Base-by-base conservation (phyloP, 805 yeast species). In the Saturnispora serradocipensis region DNA sequence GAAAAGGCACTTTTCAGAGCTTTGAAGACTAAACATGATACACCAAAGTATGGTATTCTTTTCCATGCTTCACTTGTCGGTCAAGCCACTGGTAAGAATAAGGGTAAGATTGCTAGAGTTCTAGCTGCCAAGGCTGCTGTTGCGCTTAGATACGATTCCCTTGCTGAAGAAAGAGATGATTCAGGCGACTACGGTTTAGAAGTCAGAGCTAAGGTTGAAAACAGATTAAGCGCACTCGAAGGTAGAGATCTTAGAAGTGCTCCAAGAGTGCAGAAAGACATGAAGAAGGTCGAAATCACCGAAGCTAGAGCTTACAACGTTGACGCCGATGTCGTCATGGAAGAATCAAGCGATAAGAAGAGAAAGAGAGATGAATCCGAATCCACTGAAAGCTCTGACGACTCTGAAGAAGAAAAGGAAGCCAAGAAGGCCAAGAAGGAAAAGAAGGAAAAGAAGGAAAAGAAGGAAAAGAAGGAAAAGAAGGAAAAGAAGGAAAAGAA, bases 1-100 rank as follows among this genome's bases (percentile, higher is more conserved):
- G 99, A 93, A 76, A 93, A 93, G 81, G 99, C 99, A 43, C 77
- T 93, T 55, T 93, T 93, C 81, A 85, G 99, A 76, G 99, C 99
- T 56, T 82, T 93, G 66, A 93, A 93, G 78, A 93, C 99, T 54
- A 93, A 93, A 73, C 97, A 90, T 65, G 96, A 93, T 71, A 93
- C 99, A 56, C 99, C 99, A 67, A 93, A 93, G 72, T 93, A 93
- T 67, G 99, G 99, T 76, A 77, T 93, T 64, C 77, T 93, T 61
- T 93, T 93, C 77, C 98, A 93, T 69, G 96, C 98, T 53, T 88
- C 97, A 30, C 77, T 93, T 58, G 95, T 93, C 60, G 99, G 99
- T 59, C 97, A 91, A 77, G 99, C 99, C 53, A 79, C 95, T 48
- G 97, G 97, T 72, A 86, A 86, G 73, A 93, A 93, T 76, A 93